Conservation (phyloP, 1,139 yeast species). For the Candida sanyaensis region DNA sequence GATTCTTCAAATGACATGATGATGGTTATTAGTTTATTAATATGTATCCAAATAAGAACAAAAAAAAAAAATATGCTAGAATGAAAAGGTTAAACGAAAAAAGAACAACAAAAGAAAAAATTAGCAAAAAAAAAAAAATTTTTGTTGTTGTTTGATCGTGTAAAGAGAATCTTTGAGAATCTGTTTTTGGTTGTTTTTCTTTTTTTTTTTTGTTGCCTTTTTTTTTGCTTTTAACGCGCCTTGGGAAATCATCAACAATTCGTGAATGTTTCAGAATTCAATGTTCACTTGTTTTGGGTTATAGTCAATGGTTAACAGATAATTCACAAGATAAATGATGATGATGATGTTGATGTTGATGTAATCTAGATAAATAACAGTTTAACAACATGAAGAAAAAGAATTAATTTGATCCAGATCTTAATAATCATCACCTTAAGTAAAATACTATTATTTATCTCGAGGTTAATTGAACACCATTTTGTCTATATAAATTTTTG, state of each 20-base stretch:
- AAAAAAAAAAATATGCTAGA: background rate
- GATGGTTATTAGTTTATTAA: background rate
- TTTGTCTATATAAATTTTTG: no score
- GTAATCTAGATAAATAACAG: no score
- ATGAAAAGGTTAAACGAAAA: background rate
- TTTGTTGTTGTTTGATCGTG: background rate
- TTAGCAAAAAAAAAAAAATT: background rate
- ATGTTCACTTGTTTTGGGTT: no score
- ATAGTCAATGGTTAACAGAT: no score
- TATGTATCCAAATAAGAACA: background rate
- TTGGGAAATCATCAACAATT: background rate
- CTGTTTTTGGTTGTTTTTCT: background rate
- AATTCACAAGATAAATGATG: no score
- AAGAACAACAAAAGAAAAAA: background rate
- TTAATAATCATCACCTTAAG: no score
- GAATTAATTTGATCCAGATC: no score
- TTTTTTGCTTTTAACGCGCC: slow-evolving; percentile 1
- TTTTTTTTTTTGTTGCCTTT: background rate
- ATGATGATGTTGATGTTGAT: no score
- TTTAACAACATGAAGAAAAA: no score
- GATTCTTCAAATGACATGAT: slow-evolving; percentile 8
- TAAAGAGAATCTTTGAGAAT: background rate
- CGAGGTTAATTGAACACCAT: no score
- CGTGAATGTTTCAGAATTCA: no score
- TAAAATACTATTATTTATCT: no score